A percentile compares a stretch with the other conserved stretches of the same genome.
Conservation (phyloP, 768 basidiomycete genomes). For the Pisolithus albus region DNA sequence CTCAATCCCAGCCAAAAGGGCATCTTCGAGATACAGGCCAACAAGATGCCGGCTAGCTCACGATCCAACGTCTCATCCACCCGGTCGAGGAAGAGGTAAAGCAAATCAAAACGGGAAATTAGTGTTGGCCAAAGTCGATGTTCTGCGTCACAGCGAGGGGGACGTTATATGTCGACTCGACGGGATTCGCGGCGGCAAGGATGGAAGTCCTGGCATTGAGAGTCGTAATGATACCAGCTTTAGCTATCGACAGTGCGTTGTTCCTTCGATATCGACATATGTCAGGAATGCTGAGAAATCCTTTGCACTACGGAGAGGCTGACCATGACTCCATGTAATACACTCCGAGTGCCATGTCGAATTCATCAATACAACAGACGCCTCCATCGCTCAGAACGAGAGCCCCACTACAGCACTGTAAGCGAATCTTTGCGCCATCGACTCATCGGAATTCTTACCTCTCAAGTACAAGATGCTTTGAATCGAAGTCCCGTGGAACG, state of each 20-base stretch:
- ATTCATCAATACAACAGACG: slow-evolving; percentile 98
- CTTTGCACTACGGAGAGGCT: slow-evolving; percentile 10
- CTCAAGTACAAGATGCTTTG: slow-evolving; percentile 95
- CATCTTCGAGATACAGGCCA: slow-evolving; percentile 88
- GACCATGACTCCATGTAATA: slow-evolving; percentile 98
- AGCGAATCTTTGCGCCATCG: neutral
- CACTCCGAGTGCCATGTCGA: slow-evolving; percentile 95
- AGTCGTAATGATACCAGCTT: slow-evolving; percentile 98
- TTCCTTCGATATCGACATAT: slow-evolving; percentile 50
- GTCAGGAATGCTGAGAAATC: neutral
- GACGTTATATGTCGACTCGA: slow-evolving; percentile 91
- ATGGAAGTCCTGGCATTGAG: slow-evolving; percentile 98
- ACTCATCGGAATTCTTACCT: slow-evolving; percentile 45
- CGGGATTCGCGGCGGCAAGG: slow-evolving; percentile 94
- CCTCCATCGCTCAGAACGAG: slow-evolving; percentile 93
- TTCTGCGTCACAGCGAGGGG: slow-evolving; percentile 89
- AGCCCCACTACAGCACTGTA: slow-evolving; percentile 57
- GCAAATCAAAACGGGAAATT: slow-evolving; percentile 94
- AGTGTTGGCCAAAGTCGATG: slow-evolving; percentile 97
- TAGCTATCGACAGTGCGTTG: slow-evolving; percentile 99
- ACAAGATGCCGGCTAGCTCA: slow-evolving; percentile 90
- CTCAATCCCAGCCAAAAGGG: slow-evolving; percentile 51
- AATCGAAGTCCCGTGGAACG: slow-evolving; percentile 95
- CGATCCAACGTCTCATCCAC: slow-evolving; percentile 87
- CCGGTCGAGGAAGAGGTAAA: slow-evolving; percentile 93